Evolutionary conservation across 1,284 basidiomycete genomes (phyloP).

Genomic region (Sporisorium scitamineum): DNA sequence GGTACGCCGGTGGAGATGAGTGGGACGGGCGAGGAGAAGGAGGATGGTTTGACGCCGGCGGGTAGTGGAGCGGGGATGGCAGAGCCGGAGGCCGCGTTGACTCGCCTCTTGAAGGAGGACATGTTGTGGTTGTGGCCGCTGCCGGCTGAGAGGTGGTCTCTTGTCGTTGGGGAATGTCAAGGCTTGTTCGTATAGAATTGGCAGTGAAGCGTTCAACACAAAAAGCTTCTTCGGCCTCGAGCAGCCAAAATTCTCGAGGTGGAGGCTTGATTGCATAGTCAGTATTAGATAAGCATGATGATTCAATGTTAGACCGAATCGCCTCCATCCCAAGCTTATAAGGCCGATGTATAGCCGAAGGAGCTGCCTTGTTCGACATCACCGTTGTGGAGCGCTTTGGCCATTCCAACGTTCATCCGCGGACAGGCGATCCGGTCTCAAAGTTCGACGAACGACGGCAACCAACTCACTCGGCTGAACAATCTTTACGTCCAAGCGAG

Average conservation of each 20-base stretch:
- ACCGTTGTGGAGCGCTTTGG: constrained; percentile 1
- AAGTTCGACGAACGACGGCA: neutral
- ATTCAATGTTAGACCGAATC: constrained; percentile 3
- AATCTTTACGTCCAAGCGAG: neutral
- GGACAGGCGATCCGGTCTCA: neutral
- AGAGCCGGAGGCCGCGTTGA: constrained; percentile 50
- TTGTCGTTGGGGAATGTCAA: neutral
- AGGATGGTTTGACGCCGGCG: constrained; percentile 77
- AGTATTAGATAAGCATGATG: constrained; percentile 16
- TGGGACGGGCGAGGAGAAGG: constrained; percentile 75
- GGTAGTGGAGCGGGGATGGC: constrained; percentile 70
- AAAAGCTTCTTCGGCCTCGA: neutral
- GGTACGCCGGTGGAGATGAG: constrained; percentile 88
- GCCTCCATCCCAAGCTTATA: no score
- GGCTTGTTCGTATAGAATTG: neutral
- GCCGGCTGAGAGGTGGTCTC: no score
- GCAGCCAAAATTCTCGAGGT: constrained; percentile 23
- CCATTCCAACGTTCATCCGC: neutral
- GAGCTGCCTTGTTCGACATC: neutral
- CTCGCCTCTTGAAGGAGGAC: constrained; percentile 85
- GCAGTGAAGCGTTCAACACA: neutral
- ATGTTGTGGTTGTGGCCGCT: constrained; percentile 23
- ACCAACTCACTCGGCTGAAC: neutral
- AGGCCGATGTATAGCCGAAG: constrained; percentile 17
- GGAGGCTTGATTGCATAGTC: constrained; percentile 14